These are phyloP conservation scores for Tolypocladium pustulatum DNA, from an alignment of 2,329 filamentous ascomycete species.

Conservation along the genomic window DNA sequence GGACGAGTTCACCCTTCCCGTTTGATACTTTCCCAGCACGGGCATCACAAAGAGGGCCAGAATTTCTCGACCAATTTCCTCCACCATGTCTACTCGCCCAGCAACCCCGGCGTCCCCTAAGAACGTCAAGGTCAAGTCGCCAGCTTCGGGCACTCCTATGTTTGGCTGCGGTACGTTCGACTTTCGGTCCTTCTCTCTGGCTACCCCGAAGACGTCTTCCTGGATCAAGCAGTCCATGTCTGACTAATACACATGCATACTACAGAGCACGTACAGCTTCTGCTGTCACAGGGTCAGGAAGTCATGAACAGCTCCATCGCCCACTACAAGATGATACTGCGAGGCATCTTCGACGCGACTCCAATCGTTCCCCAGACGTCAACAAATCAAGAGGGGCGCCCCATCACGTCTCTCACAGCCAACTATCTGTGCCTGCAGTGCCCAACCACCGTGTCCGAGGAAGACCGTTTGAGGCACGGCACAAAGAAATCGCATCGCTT, in stretches of 20 bases:
- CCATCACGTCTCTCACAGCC: conserved; percentile 51
- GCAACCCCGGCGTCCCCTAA: conserved; percentile 44
- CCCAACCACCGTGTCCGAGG: conserved; percentile 54
- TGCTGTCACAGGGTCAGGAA: conserved; percentile 51
- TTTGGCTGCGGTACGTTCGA: conserved; percentile 50
- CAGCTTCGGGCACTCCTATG: conserved; percentile 46
- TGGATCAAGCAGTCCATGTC: background rate
- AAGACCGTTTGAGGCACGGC: conserved; percentile 57
- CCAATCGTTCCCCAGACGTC: conserved; percentile 56
- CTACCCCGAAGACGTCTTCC: background rate
- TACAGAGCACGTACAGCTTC: conserved; percentile 60
- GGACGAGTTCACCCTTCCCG: background rate
- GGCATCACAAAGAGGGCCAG: background rate
- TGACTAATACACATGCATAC: conserved; percentile 8
- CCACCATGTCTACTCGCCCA: conserved; percentile 33
- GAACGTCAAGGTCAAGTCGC: conserved; percentile 49
- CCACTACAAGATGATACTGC: conserved; percentile 62
- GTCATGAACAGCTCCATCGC: conserved; percentile 58
- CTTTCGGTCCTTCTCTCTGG: background rate
- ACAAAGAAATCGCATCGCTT: conserved; percentile 62
- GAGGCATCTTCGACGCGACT: conserved; percentile 58
- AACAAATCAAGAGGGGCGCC: conserved; percentile 43
- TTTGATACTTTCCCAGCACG: background rate
- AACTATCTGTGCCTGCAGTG: conserved; percentile 69
- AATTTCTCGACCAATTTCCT: no score